Base-by-base conservation (phyloP, 2,329 filamentous ascomycete species). In the Phialophora chinensis region DNA sequence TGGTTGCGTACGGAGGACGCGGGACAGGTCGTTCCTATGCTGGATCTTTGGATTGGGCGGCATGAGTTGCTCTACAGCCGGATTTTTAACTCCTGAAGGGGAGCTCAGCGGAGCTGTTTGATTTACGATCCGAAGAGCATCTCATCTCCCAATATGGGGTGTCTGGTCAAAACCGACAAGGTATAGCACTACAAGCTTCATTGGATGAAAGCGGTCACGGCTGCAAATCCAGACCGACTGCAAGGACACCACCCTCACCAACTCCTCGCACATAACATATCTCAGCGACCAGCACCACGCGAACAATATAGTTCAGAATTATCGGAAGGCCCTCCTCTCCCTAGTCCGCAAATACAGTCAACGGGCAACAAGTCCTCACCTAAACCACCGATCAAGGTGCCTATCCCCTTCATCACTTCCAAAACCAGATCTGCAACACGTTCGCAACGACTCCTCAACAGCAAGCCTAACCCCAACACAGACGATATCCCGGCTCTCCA, bases 41-140 rank as follows among this genome's bases (percentile, higher is more conserved):
- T 88, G 77, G 87, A 90, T 79, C 74, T 90, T 7, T 90, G 87
- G 87, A 81, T 88, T 63, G 87, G 87, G 0, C 80, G 87, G 69
- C 87, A 90, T 75, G 87, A 90, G 76, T 78, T 88, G 74, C 76
- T 90, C 49, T 90, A 90, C 75, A 88, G 86, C 72, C 80, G 87
- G 67, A 89, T 90, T 64, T 90, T 90, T 75, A 90, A 90, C 77
- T 89, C 87, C 59, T 89, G 72, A 79, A 44, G 12, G 47, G 10
- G 8, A 42, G 31, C 4, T 33, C 8, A 5, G 12, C 17, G 31
- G 12, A 50, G 23, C n/a, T 6, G 17, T n/a, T 10, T 31, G 17
- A 17, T 17, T 53, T 14, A 11, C 10, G 49, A 12, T 53, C 20
- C n/a, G 49, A 23, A 53, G 20, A 29, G 2, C 23, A 12, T 23